A percentile compares a stretch with the other conserved stretches of the same genome.
These are phyloP conservation scores for Yamadazyma triangularis DNA, from an alignment of 1,139 yeast species.

Conservation along the genomic window DNA sequence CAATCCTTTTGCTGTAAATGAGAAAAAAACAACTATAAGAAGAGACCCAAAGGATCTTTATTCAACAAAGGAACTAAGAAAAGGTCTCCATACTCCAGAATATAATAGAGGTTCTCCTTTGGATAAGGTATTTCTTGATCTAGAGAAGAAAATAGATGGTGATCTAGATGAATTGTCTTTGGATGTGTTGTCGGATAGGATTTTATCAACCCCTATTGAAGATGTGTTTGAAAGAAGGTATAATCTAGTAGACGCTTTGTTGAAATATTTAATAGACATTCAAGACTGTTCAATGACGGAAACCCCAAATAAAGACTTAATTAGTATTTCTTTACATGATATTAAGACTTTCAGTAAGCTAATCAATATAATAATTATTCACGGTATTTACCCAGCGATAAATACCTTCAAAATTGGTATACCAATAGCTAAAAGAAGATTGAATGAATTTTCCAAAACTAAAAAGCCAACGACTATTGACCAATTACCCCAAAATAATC, in stretches of 20 bases:
- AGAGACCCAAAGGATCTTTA: constrained; percentile 34
- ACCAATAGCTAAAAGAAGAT: constrained; percentile 57
- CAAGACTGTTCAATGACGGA: constrained; percentile 30
- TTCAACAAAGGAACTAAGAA: constrained; percentile 14
- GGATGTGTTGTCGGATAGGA: constrained; percentile 1
- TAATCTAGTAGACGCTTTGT: constrained; percentile 21
- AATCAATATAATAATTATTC: constrained; percentile 58
- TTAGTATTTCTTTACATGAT: constrained; percentile 79
- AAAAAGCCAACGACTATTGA: constrained; percentile 21
- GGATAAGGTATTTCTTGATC: constrained; percentile 29
- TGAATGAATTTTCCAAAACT: constrained; percentile 38
- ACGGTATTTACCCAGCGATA: constrained; percentile 67
- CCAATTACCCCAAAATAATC: constrained; percentile 8
- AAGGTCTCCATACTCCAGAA: constrained; percentile 35
- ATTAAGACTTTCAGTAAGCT: constrained; percentile 67
- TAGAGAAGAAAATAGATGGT: constrained; percentile 25
- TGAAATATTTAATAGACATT: constrained; percentile 30
- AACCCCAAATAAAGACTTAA: constrained; percentile 32
- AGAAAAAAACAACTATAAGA: constrained; percentile 26
- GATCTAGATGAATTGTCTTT: constrained; percentile 21
- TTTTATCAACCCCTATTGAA: constrained; percentile 9
- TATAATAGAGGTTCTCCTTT: constrained; percentile 28
- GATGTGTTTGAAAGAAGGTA: constrained; percentile 13
- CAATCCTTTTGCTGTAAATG: constrained; percentile 31
- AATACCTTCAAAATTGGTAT: constrained; percentile 54